Percentiles rank a stretch among this genome's conserved stretches.
Evolutionary conservation across 768 basidiomycete species (phyloP).

Genomic region (Arthromyces matolae): DNA sequence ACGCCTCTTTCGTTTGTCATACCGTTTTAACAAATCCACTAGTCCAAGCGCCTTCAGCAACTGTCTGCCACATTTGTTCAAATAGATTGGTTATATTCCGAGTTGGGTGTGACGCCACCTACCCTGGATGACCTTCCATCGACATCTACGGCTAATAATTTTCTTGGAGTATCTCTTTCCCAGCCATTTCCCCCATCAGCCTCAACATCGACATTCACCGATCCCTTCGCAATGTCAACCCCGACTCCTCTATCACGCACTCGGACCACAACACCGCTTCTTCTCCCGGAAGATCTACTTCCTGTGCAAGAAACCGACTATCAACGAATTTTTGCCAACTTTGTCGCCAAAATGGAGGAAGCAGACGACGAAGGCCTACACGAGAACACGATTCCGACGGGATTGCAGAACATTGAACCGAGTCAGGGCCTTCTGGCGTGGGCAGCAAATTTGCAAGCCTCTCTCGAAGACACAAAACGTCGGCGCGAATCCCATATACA

Average conservation of each 20-base stretch:
- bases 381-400: constrained; percentile 38
- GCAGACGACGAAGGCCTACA: constrained; percentile 46
- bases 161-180: constrained; percentile 24
- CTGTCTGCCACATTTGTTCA: constrained; percentile 65
- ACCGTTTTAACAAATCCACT: constrained; percentile 2
- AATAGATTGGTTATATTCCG: constrained; percentile 78
- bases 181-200: constrained; percentile 32
- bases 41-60: constrained; percentile 67
- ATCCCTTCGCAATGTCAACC: constrained; percentile 48
- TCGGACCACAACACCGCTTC: constrained; percentile 30
- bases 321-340: constrained; percentile 57
- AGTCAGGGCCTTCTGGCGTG: constrained; percentile 70
- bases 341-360: constrained; percentile 61
- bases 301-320: constrained; percentile 42
- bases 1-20: not conserved
- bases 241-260: constrained; percentile 48
- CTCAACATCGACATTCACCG: constrained; percentile 33
- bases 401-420: constrained; percentile 77
- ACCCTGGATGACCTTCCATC: constrained; percentile 43
- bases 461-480: constrained; percentile 71
- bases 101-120: constrained; percentile 73
- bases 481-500: constrained; percentile 83
- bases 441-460: constrained; percentile 52
- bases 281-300: constrained; percentile 33
- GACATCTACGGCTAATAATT: constrained; percentile 23